Evolutionary conservation across 2,329 filamentous ascomycete species (phyloP).

Genomic region (Pseudogymnoascus sp.): DNA sequence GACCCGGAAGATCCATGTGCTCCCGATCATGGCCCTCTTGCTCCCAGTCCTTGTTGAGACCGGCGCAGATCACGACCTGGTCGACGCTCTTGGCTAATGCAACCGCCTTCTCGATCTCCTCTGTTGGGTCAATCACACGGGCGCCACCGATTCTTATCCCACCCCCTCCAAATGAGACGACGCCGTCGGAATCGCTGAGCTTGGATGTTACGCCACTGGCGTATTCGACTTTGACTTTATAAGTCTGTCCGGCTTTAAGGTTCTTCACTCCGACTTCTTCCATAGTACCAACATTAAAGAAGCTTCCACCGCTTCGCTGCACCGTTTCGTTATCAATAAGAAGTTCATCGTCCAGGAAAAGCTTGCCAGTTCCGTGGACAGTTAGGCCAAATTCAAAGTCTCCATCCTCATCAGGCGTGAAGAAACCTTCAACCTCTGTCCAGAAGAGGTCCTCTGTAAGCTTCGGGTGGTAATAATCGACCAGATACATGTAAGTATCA

Average conservation of each 20-base stretch:
- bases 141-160: constrained; percentile 54
- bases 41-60: constrained; percentile 49
- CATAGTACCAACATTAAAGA: constrained; percentile 24
- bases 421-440: constrained; percentile 30
- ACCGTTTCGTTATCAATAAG: constrained; percentile 29
- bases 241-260: constrained; percentile 17
- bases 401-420: constrained; percentile 23
- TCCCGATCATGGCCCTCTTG: constrained; percentile 26
- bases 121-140: constrained; percentile 45
- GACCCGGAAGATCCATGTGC: constrained; percentile 21
- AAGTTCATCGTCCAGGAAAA: constrained; percentile 31
- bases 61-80: constrained; percentile 67
- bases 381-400: constrained; percentile 28
- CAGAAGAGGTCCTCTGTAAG: constrained; percentile 31
- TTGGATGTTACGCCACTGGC: constrained; percentile 46
- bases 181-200: constrained; percentile 38
- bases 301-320: constrained; percentile 24
- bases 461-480: constrained; percentile 32
- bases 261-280: constrained; percentile 20
- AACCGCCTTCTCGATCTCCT: constrained; percentile 58
- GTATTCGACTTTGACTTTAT: constrained; percentile 31
- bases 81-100: constrained; percentile 58
- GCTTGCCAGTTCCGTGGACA: constrained; percentile 27
- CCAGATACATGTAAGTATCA: constrained; percentile 35
- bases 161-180: constrained; percentile 43